Conservation (phyloP, 1,284 basidiomycete genomes). For the Waitea zeae region DNA sequence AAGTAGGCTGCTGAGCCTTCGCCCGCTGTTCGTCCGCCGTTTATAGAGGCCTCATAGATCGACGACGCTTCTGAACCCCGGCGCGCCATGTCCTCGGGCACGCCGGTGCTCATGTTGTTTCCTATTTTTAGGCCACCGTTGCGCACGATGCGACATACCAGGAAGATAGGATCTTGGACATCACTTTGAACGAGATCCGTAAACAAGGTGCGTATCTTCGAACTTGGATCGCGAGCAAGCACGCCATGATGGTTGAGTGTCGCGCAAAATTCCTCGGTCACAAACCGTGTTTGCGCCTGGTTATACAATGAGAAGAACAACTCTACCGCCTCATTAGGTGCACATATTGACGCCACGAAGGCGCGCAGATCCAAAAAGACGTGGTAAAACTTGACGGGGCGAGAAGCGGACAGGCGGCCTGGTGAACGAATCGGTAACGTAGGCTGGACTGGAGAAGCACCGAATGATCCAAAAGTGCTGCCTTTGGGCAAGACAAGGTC, state of each 20-base stretch:
- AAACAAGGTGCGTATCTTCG: conserved; percentile 72
- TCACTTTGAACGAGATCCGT: conserved; percentile 78
- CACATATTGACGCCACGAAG: conserved; percentile 80
- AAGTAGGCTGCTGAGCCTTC: conserved; percentile 28
- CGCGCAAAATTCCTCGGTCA: conserved; percentile 89
- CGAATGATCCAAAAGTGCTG: not conserved
- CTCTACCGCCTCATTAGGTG: conserved; percentile 82
- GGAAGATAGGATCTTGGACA: conserved; percentile 66
- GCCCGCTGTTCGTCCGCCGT: conserved; percentile 5
- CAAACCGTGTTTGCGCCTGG: conserved; percentile 67
- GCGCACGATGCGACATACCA: conserved; percentile 83
- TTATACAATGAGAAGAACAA: conserved; percentile 91
- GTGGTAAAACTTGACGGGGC: conserved; percentile 52
- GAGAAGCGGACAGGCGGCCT: conserved; percentile 21
- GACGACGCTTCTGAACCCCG: conserved; percentile 26
- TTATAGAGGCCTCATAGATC: not conserved
- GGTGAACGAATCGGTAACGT: conserved; percentile 20
- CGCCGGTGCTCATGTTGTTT: conserved; percentile 30
- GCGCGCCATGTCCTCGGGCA: conserved; percentile 22
- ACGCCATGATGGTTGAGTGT: conserved; percentile 87
- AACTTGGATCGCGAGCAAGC: conserved; percentile 54
- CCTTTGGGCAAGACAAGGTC: conserved; percentile 2
- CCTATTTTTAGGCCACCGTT: conserved; percentile 77
- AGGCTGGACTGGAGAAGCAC: conserved; percentile 7
- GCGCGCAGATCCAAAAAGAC: conserved; percentile 81